Percentiles rank a stretch among this genome's conserved stretches.
Conservation (phyloP, 148 eudicot genomes). For the Tetragonia tetragonoides region DNA sequence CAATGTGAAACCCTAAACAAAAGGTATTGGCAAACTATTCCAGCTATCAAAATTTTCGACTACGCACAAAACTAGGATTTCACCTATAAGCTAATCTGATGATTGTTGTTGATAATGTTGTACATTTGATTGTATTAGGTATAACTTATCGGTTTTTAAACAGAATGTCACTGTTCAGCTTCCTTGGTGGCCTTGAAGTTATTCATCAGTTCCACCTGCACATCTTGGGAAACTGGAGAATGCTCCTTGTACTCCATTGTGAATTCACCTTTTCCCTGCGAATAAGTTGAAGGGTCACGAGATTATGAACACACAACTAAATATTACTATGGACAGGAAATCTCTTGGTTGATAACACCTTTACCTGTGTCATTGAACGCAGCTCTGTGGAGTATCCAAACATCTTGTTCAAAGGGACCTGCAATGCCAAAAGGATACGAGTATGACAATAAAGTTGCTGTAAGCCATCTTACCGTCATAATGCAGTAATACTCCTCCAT, state of each 20-base stretch:
- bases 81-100: slow-evolving; percentile 13
- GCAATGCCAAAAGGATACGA: slow-evolving; percentile 21
- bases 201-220: slow-evolving; percentile 80
- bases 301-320: not conserved
- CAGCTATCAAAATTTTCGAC: slow-evolving; percentile 12
- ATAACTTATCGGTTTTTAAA: not conserved
- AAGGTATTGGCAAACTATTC: slow-evolving; percentile 12
- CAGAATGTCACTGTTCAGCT: slow-evolving; percentile 32
- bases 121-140: slow-evolving; percentile 1
- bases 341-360: not conserved
- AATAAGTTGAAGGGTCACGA: not conserved
- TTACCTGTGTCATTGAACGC: slow-evolving; percentile 95
- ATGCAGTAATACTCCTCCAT: not conserved
- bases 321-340: too few species aligned
- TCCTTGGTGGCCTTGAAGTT: slow-evolving; percentile 60
- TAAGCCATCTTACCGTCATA: not conserved
- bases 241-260: slow-evolving; percentile 97
- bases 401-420: slow-evolving; percentile 98
- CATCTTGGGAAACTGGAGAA: slow-evolving; percentile 73
- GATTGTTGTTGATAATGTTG: not conserved
- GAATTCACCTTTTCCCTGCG: slow-evolving; percentile 96
- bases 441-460: not conserved
- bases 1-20: not conserved
- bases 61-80: not conserved
- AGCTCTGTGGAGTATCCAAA: slow-evolving; percentile 88